Evolutionary conservation across 2,329 filamentous ascomycete species (phyloP).

Genomic region (Tolypocladium paradoxum): DNA sequence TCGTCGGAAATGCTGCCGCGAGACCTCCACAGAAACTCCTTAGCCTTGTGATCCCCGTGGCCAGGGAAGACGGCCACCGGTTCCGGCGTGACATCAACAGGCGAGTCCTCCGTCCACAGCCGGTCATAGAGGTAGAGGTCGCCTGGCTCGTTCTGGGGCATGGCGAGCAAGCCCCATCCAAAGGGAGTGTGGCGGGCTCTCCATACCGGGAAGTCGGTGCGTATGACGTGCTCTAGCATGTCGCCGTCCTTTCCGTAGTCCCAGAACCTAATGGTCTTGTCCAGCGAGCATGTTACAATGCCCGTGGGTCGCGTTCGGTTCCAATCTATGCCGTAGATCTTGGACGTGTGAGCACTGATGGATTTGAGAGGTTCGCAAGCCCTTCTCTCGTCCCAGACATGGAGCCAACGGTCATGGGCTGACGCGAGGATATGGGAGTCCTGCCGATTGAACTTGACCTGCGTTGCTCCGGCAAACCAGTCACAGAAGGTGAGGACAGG

Average conservation of each 20-base stretch:
- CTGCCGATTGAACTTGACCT: conserved; percentile 90
- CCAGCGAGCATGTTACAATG: conserved; percentile 79
- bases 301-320: conserved; percentile 64
- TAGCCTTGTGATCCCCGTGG: conserved; percentile 59
- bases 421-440: conserved; percentile 81
- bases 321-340: conserved; percentile 95
- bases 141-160: conserved; percentile 83
- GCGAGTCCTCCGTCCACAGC: conserved; percentile 32
- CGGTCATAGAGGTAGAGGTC: conserved; percentile 78
- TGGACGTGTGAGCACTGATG: conserved; percentile 80
- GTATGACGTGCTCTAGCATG: conserved; percentile 64
- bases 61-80: conserved; percentile 50
- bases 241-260: conserved; percentile 57
- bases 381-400: conserved; percentile 83
- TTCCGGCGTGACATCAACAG: conserved; percentile 30
- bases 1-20: conserved; percentile 58
- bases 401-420: conserved; percentile 76
- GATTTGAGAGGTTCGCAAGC: conserved; percentile 69
- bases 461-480: conserved; percentile 87
- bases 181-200: conserved; percentile 86
- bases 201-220: conserved; percentile 81
- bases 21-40: conserved; percentile 84
- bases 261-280: conserved; percentile 91
- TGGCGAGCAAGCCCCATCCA: conserved; percentile 72
- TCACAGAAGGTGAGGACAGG: conserved; percentile 78